Evolutionary conservation across 164 flowering plant genomes (phyloP).

Genomic region (Macadamia tetraphylla): DNA sequence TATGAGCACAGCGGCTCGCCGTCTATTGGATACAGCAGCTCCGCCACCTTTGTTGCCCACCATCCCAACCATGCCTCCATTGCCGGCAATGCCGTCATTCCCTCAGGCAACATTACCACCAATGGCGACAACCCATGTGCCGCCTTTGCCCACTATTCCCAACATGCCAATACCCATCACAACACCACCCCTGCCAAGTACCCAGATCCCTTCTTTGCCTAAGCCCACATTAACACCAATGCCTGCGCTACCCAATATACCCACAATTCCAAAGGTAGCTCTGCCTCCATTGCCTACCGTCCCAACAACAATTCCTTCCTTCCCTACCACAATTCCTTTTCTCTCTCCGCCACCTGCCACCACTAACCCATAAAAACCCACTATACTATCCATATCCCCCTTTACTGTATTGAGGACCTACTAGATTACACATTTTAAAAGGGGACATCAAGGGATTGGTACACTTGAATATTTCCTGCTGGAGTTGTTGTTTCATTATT

Average conservation of each 20-base stretch:
- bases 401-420: background rate
- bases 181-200: background rate
- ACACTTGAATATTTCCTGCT: too few relatives aligned
- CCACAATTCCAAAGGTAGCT: background rate
- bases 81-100: too few relatives aligned
- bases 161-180: background rate
- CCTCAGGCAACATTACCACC: too few relatives aligned
- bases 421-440: background rate
- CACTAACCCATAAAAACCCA: background rate
- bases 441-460: too few relatives aligned
- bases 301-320: background rate
- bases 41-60: too few relatives aligned
- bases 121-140: background rate
- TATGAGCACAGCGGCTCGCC: too few relatives aligned
- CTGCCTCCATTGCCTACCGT: background rate
- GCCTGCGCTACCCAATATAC: background rate
- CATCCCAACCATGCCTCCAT: too few relatives aligned
- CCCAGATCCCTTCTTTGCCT: slow-evolving; percentile 3
- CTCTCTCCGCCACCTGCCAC: background rate
- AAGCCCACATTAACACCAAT: too few relatives aligned
- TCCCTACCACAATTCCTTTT: slow-evolving; percentile 1
- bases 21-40: too few relatives aligned
- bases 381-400: background rate
- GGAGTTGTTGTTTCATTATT: background rate
- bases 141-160: background rate